Base-by-base conservation (phyloP, 1,284 basidiomycete genomes). In the Cutaneotrichosporon mucoides region DNA sequence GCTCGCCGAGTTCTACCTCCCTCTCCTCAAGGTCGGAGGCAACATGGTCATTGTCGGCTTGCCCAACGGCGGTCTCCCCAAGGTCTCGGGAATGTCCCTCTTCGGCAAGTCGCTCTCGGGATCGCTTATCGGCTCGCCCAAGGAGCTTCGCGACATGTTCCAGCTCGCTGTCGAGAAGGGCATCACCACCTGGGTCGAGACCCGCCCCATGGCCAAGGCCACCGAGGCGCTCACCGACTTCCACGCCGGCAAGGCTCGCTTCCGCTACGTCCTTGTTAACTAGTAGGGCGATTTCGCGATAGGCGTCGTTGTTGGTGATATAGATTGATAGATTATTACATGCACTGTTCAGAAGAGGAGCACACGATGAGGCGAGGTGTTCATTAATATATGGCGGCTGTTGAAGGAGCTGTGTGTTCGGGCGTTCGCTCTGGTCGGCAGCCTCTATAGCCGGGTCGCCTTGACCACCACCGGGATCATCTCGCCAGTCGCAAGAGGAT, bases 181-280 rank as follows among this genome's bases (percentile, higher is more conserved):
- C 38, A 66, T 79, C 66, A 61, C 72, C 49, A 69, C 76, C 3
- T 79, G 77, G 77, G 69, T 79, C 68, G 73, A 80, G 71, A 78
- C 79, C 61, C 68, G 77, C 15, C 69, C 74, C n/a, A 77, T 82
- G 76, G 69, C 73, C 60, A 75, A 81, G 55, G 78, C 79, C 63
- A 79, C 79, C 65, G 66, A 79, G 69, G 80, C 79, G 13, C 72
- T 82, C 34, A 69, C 73, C 57, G 76, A 78, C 59, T 76, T 82
- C 66, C 67, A 77, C 49, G 73, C 71, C 15, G 79, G 79, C 57
- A 78, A 81, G 64, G 74, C 77, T 42, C 65, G 76, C 47, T 82
- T 77, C 75, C 72, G 81, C 55, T 80, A 78, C 63, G 79, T 80
- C 36, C 73, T 82, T 44, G 75, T 80, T 57, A 81, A 81, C 73